Base-by-base conservation (phyloP, 2,329 filamentous ascomycete genomes). In the Beauveria sp. region DNA sequence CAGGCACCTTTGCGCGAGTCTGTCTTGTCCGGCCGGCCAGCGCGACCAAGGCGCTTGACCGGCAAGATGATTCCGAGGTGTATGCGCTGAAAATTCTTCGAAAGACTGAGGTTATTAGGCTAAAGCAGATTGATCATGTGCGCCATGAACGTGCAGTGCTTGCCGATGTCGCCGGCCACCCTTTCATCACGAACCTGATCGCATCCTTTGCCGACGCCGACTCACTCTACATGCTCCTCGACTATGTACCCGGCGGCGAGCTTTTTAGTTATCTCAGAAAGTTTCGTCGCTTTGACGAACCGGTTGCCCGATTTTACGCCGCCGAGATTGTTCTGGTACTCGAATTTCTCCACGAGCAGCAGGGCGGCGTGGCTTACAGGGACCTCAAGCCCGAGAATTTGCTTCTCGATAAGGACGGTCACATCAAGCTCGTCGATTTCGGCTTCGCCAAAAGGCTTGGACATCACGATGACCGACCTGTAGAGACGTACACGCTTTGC, bases 91-190 rank as follows among this genome's bases (percentile, higher is more conserved):
- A 93, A 80, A 91, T 92, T 61, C 75, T 93, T 66, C 85, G 89
- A 65, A 88, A 88, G 70, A 80, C 84, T 60, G 82, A 87, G 69
- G 87, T 95, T 50, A 88, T 95, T 72, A 87, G 87, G 65, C 82
- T 93, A 62, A 93, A 93, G 79, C 90, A 95, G 71, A 87, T 93
- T 67, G 90, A 93, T 75, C 90, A 95, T 74, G 90, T 93, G 60
- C 87, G 89, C 64, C 90, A 93, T 74, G 90, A 95, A 79, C 87
- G 90, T 67, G 84, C 86, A 65, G 87, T 93, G 67, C 84, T 95
- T 57, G 84, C 86, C 69, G 86, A 90, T 65, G 88, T 93, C 53
- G 86, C 88, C 52, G 89, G 89, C 26, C 87, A 93, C 71, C 90
- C 90, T 26, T 95, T 93, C 75, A 93, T 95, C 71, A 93, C 90